Evolutionary conservation across 352 stramenopile species (phyloP).

Genomic region (Pythium folliculosum): DNA sequence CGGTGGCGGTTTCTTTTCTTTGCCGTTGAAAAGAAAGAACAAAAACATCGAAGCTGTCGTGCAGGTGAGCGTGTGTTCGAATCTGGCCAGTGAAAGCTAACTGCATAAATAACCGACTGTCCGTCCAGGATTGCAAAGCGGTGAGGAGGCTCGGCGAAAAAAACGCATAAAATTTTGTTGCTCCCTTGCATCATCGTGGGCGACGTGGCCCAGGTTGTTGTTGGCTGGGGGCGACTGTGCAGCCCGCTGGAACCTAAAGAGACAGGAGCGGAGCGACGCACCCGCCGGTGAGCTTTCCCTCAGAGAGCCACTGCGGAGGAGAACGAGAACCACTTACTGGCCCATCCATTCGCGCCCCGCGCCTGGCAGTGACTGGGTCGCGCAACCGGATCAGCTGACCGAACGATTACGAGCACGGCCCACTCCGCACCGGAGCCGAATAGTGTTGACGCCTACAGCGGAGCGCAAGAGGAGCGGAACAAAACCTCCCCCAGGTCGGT

Average conservation of each 20-base stretch:
- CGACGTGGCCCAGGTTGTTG: neutral
- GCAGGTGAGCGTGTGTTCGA: neutral
- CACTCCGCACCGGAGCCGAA: too few species aligned
- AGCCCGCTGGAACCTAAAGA: neutral
- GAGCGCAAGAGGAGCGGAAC: neutral
- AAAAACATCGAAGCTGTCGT: constrained; percentile 3
- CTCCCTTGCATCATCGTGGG: neutral
- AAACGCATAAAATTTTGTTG: neutral
- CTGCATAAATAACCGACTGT: constrained; percentile 2
- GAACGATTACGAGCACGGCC: neutral
- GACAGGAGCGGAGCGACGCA: constrained; percentile 1
- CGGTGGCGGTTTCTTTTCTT: constrained; percentile 19
- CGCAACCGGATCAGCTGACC: neutral
- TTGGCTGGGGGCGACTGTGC: constrained; percentile 1
- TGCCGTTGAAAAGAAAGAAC: constrained; percentile 32
- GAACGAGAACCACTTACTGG: too few species aligned
- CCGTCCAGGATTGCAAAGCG: neutral
- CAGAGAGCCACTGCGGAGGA: neutral
- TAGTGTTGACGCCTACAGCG: too few species aligned
- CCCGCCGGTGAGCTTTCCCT: too few species aligned
- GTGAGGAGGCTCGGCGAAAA: neutral
- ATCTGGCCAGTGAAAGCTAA: constrained; percentile 1
- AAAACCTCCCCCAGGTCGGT: neutral
- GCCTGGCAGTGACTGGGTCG: neutral
- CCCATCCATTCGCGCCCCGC: neutral